phyloP scores from a whole-genome alignment of 176 grass and related monocot species.

The Eragrostis nindensis region DNA sequence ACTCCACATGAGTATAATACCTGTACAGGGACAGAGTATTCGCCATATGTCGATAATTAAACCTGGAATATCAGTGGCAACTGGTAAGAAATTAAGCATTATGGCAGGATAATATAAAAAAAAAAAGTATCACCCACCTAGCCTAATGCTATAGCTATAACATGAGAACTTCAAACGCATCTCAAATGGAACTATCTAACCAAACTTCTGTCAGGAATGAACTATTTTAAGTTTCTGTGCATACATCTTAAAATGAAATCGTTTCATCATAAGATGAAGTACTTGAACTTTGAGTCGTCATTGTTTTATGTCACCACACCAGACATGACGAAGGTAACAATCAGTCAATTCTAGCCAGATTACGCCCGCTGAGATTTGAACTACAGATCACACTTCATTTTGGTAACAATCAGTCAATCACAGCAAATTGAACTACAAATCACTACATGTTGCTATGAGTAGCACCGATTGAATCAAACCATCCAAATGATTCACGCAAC shows the following conservation, averaged over 20 bases:
- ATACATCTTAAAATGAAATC: background rate
- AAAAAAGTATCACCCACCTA: slow-evolving; percentile 30
- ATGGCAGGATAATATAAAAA: background rate
- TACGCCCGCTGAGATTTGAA: background rate
- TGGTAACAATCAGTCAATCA: background rate
- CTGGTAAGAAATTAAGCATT: slow-evolving; percentile 3
- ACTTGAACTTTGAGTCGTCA: too few relatives aligned
- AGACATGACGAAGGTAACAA: too few relatives aligned
- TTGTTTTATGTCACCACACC: too few relatives aligned
- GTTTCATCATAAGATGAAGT: too few relatives aligned
- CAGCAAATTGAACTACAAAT: background rate
- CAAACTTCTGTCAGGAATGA: background rate
- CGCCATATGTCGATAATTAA: slow-evolving; percentile 99
- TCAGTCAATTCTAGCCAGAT: background rate
- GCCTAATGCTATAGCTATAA: slow-evolving; percentile 12
- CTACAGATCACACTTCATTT: background rate
- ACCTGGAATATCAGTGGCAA: slow-evolving; percentile 56
- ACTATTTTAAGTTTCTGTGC: background rate
- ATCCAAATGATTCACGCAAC: background rate
- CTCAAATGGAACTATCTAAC: slow-evolving; percentile 2
- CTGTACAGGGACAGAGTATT: slow-evolving; percentile 95
- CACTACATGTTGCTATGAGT: background rate
- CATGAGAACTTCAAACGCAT: background rate
- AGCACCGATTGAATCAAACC: background rate
- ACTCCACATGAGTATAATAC: slow-evolving; percentile 37